Percentiles rank a stretch among this genome's conserved stretches.
Conservation (phyloP, 257 asterid genomes). For the Solanum megistacrolobum region DNA sequence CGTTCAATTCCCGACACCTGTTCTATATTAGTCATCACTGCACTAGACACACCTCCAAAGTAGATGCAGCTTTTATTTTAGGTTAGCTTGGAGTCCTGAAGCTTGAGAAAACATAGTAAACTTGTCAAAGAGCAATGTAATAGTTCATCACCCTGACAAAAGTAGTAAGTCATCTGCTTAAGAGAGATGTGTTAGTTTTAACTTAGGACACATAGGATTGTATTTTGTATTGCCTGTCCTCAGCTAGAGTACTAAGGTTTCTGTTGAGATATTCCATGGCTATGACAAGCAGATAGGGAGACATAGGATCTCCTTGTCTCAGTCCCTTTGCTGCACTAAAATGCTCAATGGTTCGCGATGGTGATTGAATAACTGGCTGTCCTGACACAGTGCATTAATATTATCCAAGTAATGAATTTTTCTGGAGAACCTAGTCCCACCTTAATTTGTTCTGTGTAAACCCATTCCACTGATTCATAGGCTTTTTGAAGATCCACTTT, state of each 20-base stretch:
- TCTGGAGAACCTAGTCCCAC: background rate
- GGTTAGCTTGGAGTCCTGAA: background rate
- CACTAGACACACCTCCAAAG: background rate
- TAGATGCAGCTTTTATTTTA: background rate
- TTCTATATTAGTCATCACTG: background rate
- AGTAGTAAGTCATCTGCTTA: background rate
- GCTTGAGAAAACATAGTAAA: background rate
- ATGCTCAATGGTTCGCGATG: background rate
- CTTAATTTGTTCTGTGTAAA: background rate
- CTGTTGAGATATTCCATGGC: background rate
- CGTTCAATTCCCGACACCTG: background rate
- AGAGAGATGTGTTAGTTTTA: background rate
- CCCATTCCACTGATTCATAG: background rate
- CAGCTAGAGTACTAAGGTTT: background rate
- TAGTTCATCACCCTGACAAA: background rate
- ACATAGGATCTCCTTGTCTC: background rate
- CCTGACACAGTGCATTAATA: background rate
- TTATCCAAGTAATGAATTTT: background rate
- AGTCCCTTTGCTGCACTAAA: background rate
- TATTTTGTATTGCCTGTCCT: background rate
- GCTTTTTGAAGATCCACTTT: background rate
- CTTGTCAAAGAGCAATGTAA: background rate
- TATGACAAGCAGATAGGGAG: background rate
- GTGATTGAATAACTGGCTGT: background rate
- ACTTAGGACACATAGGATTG: background rate